Base-by-base conservation (phyloP, 2,329 filamentous ascomycete species). In the Fusarium veterinarium region DNA sequence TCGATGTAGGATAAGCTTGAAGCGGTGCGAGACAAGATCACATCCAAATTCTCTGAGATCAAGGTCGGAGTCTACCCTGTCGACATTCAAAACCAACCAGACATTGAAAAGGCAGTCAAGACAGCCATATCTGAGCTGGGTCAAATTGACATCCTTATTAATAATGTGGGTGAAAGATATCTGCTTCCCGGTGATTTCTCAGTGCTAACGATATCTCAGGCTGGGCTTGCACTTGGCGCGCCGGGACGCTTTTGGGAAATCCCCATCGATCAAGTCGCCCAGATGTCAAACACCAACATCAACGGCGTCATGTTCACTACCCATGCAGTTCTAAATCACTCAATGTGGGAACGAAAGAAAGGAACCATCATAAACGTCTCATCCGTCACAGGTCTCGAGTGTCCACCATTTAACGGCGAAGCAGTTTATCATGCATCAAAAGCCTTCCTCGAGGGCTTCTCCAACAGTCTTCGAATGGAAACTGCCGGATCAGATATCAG, bases 261-360 rank as follows among this genome's bases (percentile, higher is more conserved):
- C 1, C 28, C 52, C 2, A 30, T 73, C 3, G 33, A 64, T 2
- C 28, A 69, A 10, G 45, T 73, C 13, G 8, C 49, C 0, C 42
- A 46, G 16, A 69, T 72, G 68, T 56, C 45, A 19, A 51, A 49
- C 20, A 73, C 71, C 4, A 73, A 83, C 53, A 84, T 84, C 10
- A 86, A 85, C 23, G 71, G 61, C 7, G 57, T 66, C 11, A 73
- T 73, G 58, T 73, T 62, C 25, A 60, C 59, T 10, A 73, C 60
- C 7, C 53, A 86, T 84, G 76, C 82, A 82, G 83, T 79, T 1
- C 31, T 73, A 1, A 71, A 61, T 23, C 51, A 44, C 2, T 58
- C 58, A 1, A 73, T 73, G 64, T 42, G 62, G 40, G 14, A 48
- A 7, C 49, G 65, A 2, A 69, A 64, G 33, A 53, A 42, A 17